A percentile compares a stretch with the other conserved stretches of the same genome.
Conservation (phyloP, 306 rosid genomes). For the Vicia sativa region DNA sequence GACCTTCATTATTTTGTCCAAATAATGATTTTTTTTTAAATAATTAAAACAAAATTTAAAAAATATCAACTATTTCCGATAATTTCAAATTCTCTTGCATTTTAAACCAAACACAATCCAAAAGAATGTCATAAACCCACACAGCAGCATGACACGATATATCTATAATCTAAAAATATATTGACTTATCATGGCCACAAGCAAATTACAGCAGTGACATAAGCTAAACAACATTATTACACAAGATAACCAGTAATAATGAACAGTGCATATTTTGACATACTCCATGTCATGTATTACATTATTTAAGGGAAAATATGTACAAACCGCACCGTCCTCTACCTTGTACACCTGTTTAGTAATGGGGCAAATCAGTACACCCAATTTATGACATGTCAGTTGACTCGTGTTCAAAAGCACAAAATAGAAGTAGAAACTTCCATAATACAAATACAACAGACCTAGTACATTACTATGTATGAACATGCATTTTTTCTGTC, state of each 20-base stretch:
- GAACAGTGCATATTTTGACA: conserved; percentile 29
- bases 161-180: too few relatives aligned
- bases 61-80: too few relatives aligned
- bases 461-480: conserved; percentile 62
- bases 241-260: conserved; percentile 3
- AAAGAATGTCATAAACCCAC: too few relatives aligned
- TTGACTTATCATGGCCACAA: too few relatives aligned
- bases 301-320: conserved; percentile 38
- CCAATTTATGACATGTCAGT: conserved; percentile 44
- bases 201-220: conserved; percentile 4
- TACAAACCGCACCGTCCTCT: conserved; percentile 38
- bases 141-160: too few relatives aligned
- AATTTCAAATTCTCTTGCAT: too few relatives aligned
- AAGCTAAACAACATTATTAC: neutral
- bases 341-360: conserved; percentile 41
- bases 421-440: conserved; percentile 42
- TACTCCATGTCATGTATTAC: conserved; percentile 36
- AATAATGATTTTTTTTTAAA: too few relatives aligned
- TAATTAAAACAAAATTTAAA: too few relatives aligned
- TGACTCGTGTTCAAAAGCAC: conserved; percentile 38
- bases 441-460: conserved; percentile 43
- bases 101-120: too few relatives aligned
- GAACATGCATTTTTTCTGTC: conserved; percentile 53
- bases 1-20: too few relatives aligned
- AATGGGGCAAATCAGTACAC: conserved; percentile 35